Percentiles rank a stretch among this genome's conserved stretches.
These are phyloP conservation scores for Russula brevipes DNA, from an alignment of 768 basidiomycete species.

Conservation along the genomic window DNA sequence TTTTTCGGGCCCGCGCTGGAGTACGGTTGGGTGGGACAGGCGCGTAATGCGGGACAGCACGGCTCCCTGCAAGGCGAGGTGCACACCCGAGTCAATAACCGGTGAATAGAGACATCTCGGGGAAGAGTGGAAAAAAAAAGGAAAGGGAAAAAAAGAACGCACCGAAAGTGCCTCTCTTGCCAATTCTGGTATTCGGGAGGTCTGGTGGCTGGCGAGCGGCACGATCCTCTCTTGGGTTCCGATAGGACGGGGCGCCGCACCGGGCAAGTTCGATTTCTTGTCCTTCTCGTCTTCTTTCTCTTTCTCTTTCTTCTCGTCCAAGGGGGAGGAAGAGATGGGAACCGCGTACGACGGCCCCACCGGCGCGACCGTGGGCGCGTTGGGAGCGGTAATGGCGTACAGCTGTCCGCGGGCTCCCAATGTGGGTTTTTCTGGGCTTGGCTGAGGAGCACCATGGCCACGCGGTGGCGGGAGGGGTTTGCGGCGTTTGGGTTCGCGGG, in stretches of 20 bases:
- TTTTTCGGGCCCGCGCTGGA: constrained; percentile 45
- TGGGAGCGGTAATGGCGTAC: constrained; percentile 53
- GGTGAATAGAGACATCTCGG: neutral
- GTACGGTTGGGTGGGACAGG: constrained; percentile 58
- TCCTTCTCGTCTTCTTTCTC: constrained; percentile 57
- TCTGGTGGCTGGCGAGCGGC: constrained; percentile 59
- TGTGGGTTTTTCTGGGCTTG: constrained; percentile 53
- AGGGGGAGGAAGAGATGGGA: constrained; percentile 34
- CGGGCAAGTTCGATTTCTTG: constrained; percentile 40
- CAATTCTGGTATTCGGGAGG: constrained; percentile 60
- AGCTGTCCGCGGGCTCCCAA: constrained; percentile 63
- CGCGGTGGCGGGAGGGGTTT: constrained; percentile 64
- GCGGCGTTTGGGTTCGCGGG: constrained; percentile 42
- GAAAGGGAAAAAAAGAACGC: constrained; percentile 28
- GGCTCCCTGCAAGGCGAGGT: constrained; percentile 37
- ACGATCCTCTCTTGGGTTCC: constrained; percentile 50
- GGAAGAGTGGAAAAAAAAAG: neutral
- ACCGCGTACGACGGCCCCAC: constrained; percentile 65
- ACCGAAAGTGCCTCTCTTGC: constrained; percentile 65
- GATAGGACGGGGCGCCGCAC: constrained; percentile 36
- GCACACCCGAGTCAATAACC: neutral
- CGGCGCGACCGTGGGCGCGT: constrained; percentile 55
- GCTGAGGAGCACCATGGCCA: constrained; percentile 64
- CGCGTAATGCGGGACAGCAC: constrained; percentile 57
- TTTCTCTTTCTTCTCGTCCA: constrained; percentile 44